Evolutionary conservation across 495 filamentous ascomycete species (phyloP), one percentile per base, ranked within the genome.

Genomic region (Tuber melanosporum): DNA sequence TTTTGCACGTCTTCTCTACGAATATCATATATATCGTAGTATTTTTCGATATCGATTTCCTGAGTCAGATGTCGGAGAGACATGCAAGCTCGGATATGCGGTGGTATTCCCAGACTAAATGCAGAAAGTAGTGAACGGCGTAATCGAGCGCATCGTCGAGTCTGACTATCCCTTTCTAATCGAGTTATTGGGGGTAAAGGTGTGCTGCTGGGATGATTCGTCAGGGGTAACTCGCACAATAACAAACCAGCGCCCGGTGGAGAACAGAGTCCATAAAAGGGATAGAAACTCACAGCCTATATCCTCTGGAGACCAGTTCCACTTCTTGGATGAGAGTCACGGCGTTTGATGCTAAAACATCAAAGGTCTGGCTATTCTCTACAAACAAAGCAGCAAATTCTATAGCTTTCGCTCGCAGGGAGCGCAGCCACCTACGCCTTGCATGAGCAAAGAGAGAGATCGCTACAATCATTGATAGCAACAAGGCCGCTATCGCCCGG

Each of bases 261-360:
- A 80, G 77, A 76, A 62, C 77, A 66, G 76, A 57, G 71, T 12
- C 32, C 72, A 19, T 32, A 70, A 26, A 71, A n/a, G 72, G 47
- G 43, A 36, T 78, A 73, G 47, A 70, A 44, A 83, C 90, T 86
- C 85, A 95, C 93, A 99, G 89, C 84, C 92, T 89, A 84, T 98
- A 99, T 72, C 95, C 95, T 80, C 95, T 89, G 57, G 95, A 95
- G 19, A 98, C 95, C 72, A 98, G 87, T 85, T 98, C 95, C 32
- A 98, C 95, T 84, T 99, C 95, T 85, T 98, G 95, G 76, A 99
- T 92, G 73, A 98, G 89, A 46, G 91, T 91, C 46, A 99, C 87
- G 3, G 94, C 92, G 42, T 93, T 90, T 73, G 91, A 91, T 47
- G 89, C 91, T 45, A 92, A 91, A 45, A 91, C 89, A 84, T 98